Percentiles rank a stretch among this genome's conserved stretches.
Conservation (phyloP, 2,329 filamentous ascomycete species). For the Paecilomyces variotii region DNA sequence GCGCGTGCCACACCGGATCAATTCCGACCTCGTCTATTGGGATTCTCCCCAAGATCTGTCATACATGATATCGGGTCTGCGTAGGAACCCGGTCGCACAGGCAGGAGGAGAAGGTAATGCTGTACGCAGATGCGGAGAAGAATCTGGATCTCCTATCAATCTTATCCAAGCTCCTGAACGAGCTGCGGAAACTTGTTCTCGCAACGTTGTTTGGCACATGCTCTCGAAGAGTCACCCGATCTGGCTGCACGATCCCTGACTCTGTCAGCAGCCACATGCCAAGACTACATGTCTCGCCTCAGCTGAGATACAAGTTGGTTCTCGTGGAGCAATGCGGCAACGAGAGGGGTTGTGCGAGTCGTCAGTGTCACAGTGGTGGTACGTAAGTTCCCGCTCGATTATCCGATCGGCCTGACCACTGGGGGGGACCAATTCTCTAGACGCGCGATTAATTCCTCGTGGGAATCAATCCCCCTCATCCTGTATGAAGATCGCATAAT, state of each 20-base stretch:
- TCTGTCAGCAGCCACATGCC: not conserved
- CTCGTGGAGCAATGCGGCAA: not conserved
- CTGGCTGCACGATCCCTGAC: not conserved
- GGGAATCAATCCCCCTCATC: not conserved
- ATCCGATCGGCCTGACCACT: not conserved
- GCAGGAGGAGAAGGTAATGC: not conserved
- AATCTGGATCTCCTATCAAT: not conserved
- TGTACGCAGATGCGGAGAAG: not conserved
- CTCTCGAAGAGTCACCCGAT: not conserved
- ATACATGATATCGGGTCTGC: not conserved
- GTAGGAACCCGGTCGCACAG: not conserved
- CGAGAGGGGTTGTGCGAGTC: not conserved
- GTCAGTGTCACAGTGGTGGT: not conserved
- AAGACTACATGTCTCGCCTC: not conserved
- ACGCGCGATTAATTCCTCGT: not conserved
- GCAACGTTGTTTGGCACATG: not conserved
- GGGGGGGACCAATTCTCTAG: not conserved
- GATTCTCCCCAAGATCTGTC: not conserved
- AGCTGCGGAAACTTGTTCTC: not conserved
- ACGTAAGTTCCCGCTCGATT: not conserved
- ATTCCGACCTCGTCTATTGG: not conserved
- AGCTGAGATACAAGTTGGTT: not conserved
- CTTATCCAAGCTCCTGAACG: not conserved
- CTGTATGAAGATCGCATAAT: not conserved
- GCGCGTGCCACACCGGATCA: not conserved